These are phyloP conservation scores for Trebouxia gelatinosa DNA, from an alignment of 163 green algal genomes.

Conservation along the genomic window DNA sequence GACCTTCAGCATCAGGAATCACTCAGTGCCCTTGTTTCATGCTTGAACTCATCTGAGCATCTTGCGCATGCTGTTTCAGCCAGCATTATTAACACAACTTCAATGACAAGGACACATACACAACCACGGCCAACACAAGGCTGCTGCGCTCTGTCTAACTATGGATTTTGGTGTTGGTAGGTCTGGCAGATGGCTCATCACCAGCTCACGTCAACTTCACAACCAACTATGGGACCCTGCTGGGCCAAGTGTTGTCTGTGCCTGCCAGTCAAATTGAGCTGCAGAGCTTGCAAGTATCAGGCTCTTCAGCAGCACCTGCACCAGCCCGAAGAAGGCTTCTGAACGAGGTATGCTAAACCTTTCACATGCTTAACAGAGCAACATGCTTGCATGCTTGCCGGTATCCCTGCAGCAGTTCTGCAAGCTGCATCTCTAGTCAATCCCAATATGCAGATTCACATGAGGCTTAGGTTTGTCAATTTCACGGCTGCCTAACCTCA, in stretches of 20 bases:
- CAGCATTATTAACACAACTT: background rate
- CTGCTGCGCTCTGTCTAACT: background rate
- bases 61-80: background rate
- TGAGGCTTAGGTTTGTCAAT: too few species aligned
- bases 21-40: background rate
- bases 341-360: too few species aligned
- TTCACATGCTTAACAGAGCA: too few species aligned
- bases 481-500: too few species aligned
- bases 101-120: background rate
- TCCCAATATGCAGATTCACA: too few species aligned
- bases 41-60: too few species aligned
- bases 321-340: slow-evolving; percentile 14
- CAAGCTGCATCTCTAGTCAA: too few species aligned
- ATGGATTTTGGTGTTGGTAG: background rate
- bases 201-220: slow-evolving; percentile 2
- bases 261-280: slow-evolving; percentile 14
- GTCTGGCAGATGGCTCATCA: background rate
- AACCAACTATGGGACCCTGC: background rate
- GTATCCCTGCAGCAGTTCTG: too few species aligned
- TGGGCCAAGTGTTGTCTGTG: slow-evolving; percentile 3
- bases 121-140: background rate
- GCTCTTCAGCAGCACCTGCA: slow-evolving; percentile 1
- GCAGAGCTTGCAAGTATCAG: slow-evolving; percentile 4
- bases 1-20: background rate
- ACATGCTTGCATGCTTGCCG: too few species aligned